Evolutionary conservation across 2,329 filamentous ascomycete genomes (phyloP).

Genomic region (Fusarium euwallaceae): DNA sequence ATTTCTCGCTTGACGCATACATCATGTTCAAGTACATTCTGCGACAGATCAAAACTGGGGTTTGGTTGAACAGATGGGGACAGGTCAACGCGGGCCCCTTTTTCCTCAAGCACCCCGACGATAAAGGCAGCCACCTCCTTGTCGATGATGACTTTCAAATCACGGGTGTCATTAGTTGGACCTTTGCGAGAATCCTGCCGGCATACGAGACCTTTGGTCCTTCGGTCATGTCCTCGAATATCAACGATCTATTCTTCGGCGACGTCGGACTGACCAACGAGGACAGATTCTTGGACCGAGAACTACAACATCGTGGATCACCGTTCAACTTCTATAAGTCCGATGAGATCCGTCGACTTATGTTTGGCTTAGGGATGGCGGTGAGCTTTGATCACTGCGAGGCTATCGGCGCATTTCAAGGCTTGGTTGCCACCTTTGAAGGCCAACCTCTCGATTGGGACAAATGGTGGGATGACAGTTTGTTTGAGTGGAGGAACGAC

Average conservation of each 20-base stretch:
- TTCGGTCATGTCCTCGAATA: slow-evolving; percentile 11
- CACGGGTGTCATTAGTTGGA: slow-evolving; percentile 49
- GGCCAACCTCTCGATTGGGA: slow-evolving; percentile 19
- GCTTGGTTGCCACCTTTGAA: slow-evolving; percentile 33
- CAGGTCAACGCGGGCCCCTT: slow-evolving; percentile 43
- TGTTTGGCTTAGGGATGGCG: slow-evolving; percentile 37
- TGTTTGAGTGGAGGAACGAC: background rate
- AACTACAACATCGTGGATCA: slow-evolving; percentile 3
- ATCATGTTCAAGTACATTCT: slow-evolving; percentile 54
- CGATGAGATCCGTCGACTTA: slow-evolving; percentile 37
- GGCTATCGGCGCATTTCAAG: slow-evolving; percentile 26
- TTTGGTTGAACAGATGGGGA: slow-evolving; percentile 12
- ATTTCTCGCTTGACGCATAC: slow-evolving; percentile 44
- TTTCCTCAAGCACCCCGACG: slow-evolving; percentile 60
- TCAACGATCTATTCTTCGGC: slow-evolving; percentile 6
- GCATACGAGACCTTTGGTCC: slow-evolving; percentile 25
- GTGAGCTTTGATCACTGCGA: slow-evolving; percentile 18
- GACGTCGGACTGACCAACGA: slow-evolving; percentile 8
- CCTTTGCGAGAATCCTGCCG: slow-evolving; percentile 20
- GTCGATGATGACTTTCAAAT: slow-evolving; percentile 58
- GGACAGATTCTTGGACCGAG: slow-evolving; percentile 10
- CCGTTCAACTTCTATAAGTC: slow-evolving; percentile 27
- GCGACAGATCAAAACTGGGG: slow-evolving; percentile 25
- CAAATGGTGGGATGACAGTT: background rate
- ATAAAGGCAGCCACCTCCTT: slow-evolving; percentile 61